Evolutionary conservation across 2,329 filamentous ascomycete species (phyloP).

Genomic region (Dothistroma pini): DNA sequence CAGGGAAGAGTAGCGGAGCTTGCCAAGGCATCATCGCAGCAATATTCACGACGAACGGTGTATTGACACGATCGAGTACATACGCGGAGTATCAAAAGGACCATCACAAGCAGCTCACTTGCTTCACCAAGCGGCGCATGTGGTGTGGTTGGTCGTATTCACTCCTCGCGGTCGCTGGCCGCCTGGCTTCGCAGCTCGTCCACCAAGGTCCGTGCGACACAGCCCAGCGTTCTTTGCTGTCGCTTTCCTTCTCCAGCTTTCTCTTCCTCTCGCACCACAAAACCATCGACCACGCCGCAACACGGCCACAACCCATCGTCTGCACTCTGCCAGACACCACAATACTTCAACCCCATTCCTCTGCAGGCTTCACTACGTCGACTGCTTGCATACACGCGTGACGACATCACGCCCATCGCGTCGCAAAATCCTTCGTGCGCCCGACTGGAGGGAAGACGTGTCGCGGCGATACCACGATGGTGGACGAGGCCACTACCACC

Average conservation of each 20-base stretch:
- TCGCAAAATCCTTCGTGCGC: conserved; percentile 23
- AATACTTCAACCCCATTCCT: conserved; percentile 7
- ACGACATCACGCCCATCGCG: conserved; percentile 21
- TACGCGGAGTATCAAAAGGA: conserved; percentile 26
- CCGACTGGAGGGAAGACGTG: conserved; percentile 7
- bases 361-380: conserved; percentile 11
- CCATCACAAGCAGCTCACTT: conserved; percentile 25
- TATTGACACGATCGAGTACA: conserved; percentile 20
- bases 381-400: conserved; percentile 17
- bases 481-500: conserved; percentile 29
- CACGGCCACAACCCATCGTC: conserved; percentile 21
- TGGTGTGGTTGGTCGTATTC: conserved; percentile 8
- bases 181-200: conserved; percentile 5
- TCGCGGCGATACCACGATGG: conserved; percentile 26
- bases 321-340: conserved; percentile 9
- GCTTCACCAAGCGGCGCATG: conserved; percentile 12
- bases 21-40: conserved; percentile 12
- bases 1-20: conserved; percentile 9
- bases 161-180: conserved; percentile 4
- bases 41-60: conserved; percentile 12
- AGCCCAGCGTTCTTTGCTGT: conserved; percentile 2
- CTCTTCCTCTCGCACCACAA: conserved; percentile 10
- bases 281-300: conserved; percentile 25
- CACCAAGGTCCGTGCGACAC: conserved; percentile 1
- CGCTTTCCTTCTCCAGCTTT: conserved; percentile 11